These are phyloP conservation scores for Backusella australiensis DNA, from an alignment of 192 early-diverging fungal genomes.

Conservation along the genomic window DNA sequence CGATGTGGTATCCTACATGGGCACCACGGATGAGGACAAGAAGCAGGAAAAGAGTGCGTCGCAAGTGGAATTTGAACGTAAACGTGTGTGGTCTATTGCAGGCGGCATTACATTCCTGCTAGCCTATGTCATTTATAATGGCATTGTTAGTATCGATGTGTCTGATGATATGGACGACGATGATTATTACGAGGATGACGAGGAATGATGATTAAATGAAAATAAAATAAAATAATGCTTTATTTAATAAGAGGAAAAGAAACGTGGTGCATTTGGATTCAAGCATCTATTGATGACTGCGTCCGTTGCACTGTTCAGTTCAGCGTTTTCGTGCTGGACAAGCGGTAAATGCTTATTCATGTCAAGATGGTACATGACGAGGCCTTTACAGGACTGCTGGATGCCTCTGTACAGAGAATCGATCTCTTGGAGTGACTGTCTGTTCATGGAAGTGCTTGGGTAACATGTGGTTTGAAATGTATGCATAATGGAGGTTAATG, in stretches of 20 bases:
- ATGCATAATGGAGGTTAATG: neutral
- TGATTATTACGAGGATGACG: conserved; percentile 36
- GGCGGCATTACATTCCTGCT: conserved; percentile 45
- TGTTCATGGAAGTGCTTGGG: neutral
- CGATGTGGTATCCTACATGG: conserved; percentile 10
- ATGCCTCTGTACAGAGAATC: neutral
- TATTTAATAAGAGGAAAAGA: neutral
- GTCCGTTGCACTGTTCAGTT: neutral
- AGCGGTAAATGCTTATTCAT: neutral
- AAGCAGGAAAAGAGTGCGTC: conserved; percentile 31
- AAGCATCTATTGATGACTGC: neutral
- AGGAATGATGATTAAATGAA: conserved; percentile 7
- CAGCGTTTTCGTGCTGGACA: neutral
- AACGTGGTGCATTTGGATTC: neutral
- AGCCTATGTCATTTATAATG: conserved; percentile 59
- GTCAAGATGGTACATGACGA: neutral
- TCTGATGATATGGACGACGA: conserved; percentile 44
- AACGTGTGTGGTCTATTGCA: conserved; percentile 48
- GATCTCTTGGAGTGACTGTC: neutral
- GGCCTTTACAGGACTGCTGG: neutral
- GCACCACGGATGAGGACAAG: neutral
- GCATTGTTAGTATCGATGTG: conserved; percentile 53
- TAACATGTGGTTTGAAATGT: neutral
- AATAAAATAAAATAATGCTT: neutral
- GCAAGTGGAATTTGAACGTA: conserved; percentile 51